Percentiles rank a stretch among this genome's conserved stretches.
Evolutionary conservation across 225 moss, liverwort and hornwort species (phyloP).

Genomic region (Sphagnum contortum): DNA sequence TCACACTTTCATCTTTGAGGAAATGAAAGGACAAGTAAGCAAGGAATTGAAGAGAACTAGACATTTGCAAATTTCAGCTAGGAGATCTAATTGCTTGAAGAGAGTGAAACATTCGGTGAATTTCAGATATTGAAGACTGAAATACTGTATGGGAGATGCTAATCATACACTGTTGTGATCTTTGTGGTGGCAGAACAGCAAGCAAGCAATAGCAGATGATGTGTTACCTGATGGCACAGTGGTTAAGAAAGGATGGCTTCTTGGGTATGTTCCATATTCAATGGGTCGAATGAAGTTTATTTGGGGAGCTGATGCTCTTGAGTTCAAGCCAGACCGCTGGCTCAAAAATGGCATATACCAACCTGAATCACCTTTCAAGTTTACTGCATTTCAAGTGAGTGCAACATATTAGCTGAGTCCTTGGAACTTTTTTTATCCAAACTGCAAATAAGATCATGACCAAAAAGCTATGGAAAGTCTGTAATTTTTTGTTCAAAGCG

Average conservation of each 20-base stretch:
- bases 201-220: slow-evolving; percentile 40
- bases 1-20: neutral
- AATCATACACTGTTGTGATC: no score
- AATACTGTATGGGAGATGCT: no score
- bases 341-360: slow-evolving; percentile 32
- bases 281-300: slow-evolving; percentile 63
- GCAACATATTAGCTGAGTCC: neutral
- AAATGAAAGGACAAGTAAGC: neutral
- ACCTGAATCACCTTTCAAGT: slow-evolving; percentile 41
- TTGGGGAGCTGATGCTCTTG: slow-evolving; percentile 53
- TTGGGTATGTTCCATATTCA: slow-evolving; percentile 35
- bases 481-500: neutral
- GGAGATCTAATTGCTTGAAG: no score
- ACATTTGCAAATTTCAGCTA: no score
- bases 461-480: no score
- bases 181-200: slow-evolving; percentile 15
- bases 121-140: neutral
- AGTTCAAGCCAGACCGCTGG: slow-evolving; percentile 68
- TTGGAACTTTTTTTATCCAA: neutral
- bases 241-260: slow-evolving; percentile 17
- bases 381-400: slow-evolving; percentile 52
- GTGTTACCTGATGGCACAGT: slow-evolving; percentile 53
- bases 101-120: neutral
- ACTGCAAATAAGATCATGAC: neutral
- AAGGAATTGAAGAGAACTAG: neutral